A percentile compares a stretch with the other conserved stretches of the same genome.
Conservation (phyloP, 257 asterid genomes). For the Sherardia arvensis region DNA sequence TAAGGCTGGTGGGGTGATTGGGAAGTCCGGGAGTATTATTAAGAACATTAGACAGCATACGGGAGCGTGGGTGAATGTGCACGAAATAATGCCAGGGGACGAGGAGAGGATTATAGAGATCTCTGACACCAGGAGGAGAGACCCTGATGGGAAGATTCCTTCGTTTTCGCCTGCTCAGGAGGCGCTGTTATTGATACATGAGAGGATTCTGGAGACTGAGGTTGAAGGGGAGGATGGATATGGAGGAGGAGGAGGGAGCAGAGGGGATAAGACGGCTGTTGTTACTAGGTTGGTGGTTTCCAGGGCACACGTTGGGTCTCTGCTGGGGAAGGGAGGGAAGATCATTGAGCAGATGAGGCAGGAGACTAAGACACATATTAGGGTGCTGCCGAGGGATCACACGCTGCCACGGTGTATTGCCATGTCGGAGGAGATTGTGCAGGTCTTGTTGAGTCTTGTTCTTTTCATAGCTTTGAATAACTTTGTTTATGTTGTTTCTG, state of each 20-base stretch:
- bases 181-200: slow-evolving; percentile 79
- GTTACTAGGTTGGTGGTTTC: slow-evolving; percentile 89
- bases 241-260: slow-evolving; percentile 13
- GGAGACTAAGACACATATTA: slow-evolving; percentile 84
- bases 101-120: slow-evolving; percentile 95
- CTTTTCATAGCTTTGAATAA: not conserved
- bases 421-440: slow-evolving; percentile 96
- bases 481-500: not conserved
- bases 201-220: slow-evolving; percentile 76
- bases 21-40: slow-evolving; percentile 82
- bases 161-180: slow-evolving; percentile 82
- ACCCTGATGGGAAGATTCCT: slow-evolving; percentile 68
- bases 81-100: slow-evolving; percentile 71
- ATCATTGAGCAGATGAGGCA: slow-evolving; percentile 91
- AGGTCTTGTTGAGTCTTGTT: slow-evolving; percentile 38
- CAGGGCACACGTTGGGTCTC: slow-evolving; percentile 75
- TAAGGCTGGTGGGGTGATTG: slow-evolving; percentile 93
- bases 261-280: slow-evolving; percentile 35
- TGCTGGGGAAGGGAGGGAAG: slow-evolving; percentile 95
- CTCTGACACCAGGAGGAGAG: slow-evolving; percentile 61
- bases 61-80: slow-evolving; percentile 94
- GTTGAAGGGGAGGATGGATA: slow-evolving; percentile 36
- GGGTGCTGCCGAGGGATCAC: slow-evolving; percentile 78
- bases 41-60: slow-evolving; percentile 86
- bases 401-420: slow-evolving; percentile 77